Base-by-base conservation (phyloP, 164 flowering plant species). In the Macadamia integrifolia region DNA sequence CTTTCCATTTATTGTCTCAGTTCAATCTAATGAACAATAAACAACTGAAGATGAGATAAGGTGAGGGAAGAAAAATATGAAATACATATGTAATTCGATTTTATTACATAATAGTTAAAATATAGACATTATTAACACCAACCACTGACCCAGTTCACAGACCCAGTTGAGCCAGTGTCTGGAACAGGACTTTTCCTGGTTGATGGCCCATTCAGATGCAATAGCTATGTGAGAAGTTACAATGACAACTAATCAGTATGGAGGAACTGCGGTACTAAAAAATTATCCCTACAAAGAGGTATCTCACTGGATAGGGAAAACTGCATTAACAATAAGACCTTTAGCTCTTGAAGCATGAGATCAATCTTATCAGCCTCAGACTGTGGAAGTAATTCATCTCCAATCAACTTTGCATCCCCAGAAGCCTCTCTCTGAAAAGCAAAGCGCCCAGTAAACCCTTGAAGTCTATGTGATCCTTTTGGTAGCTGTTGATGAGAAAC, bases 291-390 rank as follows among this genome's bases (percentile, higher is more conserved):
- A 48, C 40, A 18, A 46, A 40, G 10, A 17, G 58, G 55, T 18
- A 59, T 59, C 15, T 55, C 42, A 8, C 35, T 63, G 49, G 64
- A 13, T 18, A 60, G 58, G 31, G 23, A 63, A 32, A 63, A 40
- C 1, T 48, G 46, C 30, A 46, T 29, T 42, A 29, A 53, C 48
- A 68, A 44, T 11, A 62, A 68, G 23, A 94, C 99, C 96, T 89
- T 90, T 23, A 95, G 84, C 66, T 83, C 86, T 70, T 79, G 86
- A 72, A 94, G 90, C 99, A 92, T 86, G 40, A 77, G 66, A 80
- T 89, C 91, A 65, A 92, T 92, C 80, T 89, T 92, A 77, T 95
- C 94, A 74, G 97, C 93, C 75, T 95, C 96, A 44, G 91, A 73
- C 70, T 88, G 97, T 60, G 98, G 96, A 74, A 92, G 80, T 74